Conservation (phyloP, 176 grass and related monocot species). For the Poa annua region DNA sequence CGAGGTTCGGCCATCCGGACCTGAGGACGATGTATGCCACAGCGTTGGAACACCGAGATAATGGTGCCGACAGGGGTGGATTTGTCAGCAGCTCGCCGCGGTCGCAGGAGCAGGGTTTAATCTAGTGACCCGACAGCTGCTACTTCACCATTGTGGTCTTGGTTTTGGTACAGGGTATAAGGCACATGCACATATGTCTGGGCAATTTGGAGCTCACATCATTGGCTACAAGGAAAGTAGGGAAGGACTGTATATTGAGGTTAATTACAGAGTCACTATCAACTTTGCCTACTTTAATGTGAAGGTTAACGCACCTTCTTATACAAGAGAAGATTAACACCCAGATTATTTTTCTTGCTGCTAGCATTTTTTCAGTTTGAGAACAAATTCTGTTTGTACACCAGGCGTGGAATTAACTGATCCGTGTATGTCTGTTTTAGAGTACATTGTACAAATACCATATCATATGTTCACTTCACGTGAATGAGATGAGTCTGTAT, state of each 20-base stretch:
- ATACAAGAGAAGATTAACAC: not conserved
- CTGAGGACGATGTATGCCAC: slow-evolving; percentile 35
- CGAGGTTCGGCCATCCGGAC: slow-evolving; percentile 52
- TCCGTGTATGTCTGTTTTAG: not conserved
- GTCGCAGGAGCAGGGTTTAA: slow-evolving; percentile 9
- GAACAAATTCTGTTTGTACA: not conserved
- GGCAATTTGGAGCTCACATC: not conserved
- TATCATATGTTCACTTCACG: not conserved
- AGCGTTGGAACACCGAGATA: slow-evolving; percentile 24
- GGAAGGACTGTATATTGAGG: slow-evolving; percentile 19
- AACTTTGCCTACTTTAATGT: slow-evolving; percentile 5
- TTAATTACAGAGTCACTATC: not conserved
- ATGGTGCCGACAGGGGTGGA: not conserved
- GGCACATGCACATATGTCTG: not conserved
- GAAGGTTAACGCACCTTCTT: not conserved
- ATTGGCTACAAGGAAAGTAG: not conserved
- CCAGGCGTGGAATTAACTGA: not conserved
- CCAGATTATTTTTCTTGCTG: not conserved
- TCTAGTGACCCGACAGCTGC: not conserved
- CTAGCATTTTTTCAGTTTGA: not conserved
- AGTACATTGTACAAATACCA: not conserved
- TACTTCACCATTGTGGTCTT: slow-evolving; percentile 5
- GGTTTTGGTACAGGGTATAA: slow-evolving; percentile 34
- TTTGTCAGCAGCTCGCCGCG: not conserved
- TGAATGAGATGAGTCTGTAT: not conserved